A percentile compares a stretch with the other conserved stretches of the same genome.
phyloP scores from a whole-genome alignment of 108 stramenopile genomes.

The Schizochytrium sp. region DNA sequence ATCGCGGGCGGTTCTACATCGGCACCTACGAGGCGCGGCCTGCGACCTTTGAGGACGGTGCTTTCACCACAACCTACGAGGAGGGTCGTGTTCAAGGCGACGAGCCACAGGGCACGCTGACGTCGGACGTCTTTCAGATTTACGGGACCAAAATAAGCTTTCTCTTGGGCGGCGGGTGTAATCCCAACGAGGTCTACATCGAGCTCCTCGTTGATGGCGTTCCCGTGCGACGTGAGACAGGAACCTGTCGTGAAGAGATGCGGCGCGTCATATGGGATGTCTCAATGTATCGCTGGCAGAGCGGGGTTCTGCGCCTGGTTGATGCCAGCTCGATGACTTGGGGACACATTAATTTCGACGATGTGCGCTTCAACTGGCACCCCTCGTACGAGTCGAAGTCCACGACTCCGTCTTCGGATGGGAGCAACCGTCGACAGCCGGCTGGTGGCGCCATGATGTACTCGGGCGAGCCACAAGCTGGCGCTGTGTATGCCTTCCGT shows the following conservation, averaged over 20 bases:
- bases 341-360: constrained; percentile 72
- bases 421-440: constrained; percentile 28
- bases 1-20: constrained; percentile 60
- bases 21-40: constrained; percentile 63
- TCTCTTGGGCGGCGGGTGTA: constrained; percentile 69
- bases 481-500: constrained; percentile 60
- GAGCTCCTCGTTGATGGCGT: constrained; percentile 70
- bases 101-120: constrained; percentile 58
- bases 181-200: constrained; percentile 53
- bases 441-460: constrained; percentile 27
- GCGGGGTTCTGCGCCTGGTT: constrained; percentile 60
- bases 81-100: constrained; percentile 55
- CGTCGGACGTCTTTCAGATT: constrained; percentile 57
- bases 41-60: constrained; percentile 24
- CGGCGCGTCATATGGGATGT: constrained; percentile 51
- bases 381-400: neutral
- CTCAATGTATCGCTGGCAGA: constrained; percentile 35
- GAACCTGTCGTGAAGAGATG: constrained; percentile 60
- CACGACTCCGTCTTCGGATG: constrained; percentile 22
- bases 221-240: constrained; percentile 56
- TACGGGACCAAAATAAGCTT: constrained; percentile 40
- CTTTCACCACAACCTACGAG: neutral
- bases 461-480: constrained; percentile 44
- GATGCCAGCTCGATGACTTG: constrained; percentile 49
- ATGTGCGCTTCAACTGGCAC: constrained; percentile 57